Evolutionary conservation across 1,284 basidiomycete genomes (phyloP).

Genomic region (Gomphus bonarii): DNA sequence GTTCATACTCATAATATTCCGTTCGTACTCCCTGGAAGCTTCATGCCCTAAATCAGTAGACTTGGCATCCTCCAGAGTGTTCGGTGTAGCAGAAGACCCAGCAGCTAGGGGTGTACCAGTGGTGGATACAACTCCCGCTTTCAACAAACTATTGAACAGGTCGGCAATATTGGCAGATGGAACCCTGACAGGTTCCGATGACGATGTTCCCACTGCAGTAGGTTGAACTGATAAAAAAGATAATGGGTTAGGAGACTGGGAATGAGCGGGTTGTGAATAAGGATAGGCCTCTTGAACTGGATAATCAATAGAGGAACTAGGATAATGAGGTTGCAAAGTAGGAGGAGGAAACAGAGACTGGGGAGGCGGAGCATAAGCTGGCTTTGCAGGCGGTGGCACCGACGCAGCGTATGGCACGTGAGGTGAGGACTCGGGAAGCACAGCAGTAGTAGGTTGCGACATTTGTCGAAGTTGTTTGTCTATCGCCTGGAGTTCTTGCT

Average conservation of each 20-base stretch:
- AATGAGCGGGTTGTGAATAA: slow-evolving; percentile 17
- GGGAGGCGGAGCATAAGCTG: slow-evolving; percentile 16
- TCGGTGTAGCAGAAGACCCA: slow-evolving; percentile 26
- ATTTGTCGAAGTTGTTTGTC: slow-evolving; percentile 54
- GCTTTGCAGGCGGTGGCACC: slow-evolving; percentile 21
- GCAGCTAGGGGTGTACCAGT: slow-evolving; percentile 40
- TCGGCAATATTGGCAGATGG: slow-evolving; percentile 38
- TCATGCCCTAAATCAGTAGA: slow-evolving; percentile 21
- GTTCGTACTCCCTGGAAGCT: slow-evolving; percentile 51
- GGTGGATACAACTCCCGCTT: slow-evolving; percentile 61
- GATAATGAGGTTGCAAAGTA: slow-evolving; percentile 13
- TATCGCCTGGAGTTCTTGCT: slow-evolving; percentile 74
- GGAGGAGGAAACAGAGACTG: slow-evolving; percentile 16
- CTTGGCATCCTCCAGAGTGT: slow-evolving; percentile 29
- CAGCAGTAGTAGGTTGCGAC: slow-evolving; percentile 21
- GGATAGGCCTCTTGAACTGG: slow-evolving; percentile 8
- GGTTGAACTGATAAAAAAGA: slow-evolving; percentile 21
- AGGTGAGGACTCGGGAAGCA: slow-evolving; percentile 21
- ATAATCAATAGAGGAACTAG: slow-evolving; percentile 8
- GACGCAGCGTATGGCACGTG: slow-evolving; percentile 17
- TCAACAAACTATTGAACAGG: slow-evolving; percentile 56
- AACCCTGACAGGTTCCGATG: slow-evolving; percentile 17
- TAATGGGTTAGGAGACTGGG: slow-evolving; percentile 15
- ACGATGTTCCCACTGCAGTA: slow-evolving; percentile 21
- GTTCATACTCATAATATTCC: slow-evolving; percentile 56